Conservation (phyloP, 129 eudicot species). For the Lactuca saligna region DNA sequence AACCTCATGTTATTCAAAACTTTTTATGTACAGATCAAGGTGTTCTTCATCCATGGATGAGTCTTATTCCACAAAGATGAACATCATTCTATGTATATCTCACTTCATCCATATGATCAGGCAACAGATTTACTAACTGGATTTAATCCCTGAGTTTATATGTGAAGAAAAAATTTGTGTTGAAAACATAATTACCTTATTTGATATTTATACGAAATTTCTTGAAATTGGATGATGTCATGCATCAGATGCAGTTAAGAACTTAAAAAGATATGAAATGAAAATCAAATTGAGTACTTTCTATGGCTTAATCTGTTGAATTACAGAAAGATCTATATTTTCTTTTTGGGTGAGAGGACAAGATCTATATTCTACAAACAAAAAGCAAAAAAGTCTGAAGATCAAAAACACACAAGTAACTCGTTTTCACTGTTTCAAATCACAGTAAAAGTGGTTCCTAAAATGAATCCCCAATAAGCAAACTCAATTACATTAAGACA, state of each 20-base stretch:
- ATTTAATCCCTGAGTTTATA: neutral
- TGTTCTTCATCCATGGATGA: slow-evolving; percentile 9
- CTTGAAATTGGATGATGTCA: slow-evolving; percentile 1
- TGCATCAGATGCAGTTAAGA: neutral
- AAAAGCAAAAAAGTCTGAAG: neutral
- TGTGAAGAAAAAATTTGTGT: neutral
- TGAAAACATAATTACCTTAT: neutral
- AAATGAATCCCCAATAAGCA: slow-evolving; percentile 3
- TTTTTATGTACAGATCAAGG: neutral
- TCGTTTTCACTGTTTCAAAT: slow-evolving; percentile 7
- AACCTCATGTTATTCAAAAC: neutral
- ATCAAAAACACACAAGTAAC: slow-evolving; percentile 7
- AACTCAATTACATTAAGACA: neutral
- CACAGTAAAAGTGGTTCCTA: neutral
- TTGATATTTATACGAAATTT: neutral
- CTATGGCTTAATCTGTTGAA: neutral
- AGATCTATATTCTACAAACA: slow-evolving; percentile 14
- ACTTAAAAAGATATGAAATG: neutral
- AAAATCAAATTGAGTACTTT: too few species aligned
- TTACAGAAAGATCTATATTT: neutral
- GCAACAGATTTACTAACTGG: slow-evolving; percentile 15
- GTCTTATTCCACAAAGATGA: neutral
- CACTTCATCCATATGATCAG: slow-evolving; percentile 14
- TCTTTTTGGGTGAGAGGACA: neutral
- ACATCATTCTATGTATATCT: neutral